Base-by-base conservation (phyloP, 2,329 filamentous ascomycete species). In the Penicillium sp. region DNA sequence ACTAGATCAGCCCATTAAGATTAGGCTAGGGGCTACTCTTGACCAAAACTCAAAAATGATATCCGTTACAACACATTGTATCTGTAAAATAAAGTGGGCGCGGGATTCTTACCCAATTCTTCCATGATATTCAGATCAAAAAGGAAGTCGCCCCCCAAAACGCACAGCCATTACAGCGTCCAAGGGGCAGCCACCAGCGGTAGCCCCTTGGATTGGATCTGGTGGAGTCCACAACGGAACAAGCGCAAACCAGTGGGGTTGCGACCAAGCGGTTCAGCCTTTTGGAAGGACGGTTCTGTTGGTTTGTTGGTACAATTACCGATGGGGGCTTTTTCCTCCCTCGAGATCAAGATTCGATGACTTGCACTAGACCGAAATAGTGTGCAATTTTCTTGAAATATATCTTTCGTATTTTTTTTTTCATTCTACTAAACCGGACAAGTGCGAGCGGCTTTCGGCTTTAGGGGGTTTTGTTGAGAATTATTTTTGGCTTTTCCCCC, bases 221-320 rank as follows among this genome's bases (percentile, higher is more conserved):
- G 47, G 47, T 50, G 56, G 57, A 56, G 57, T 55, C 62, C 63
- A 65, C 63, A 58, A 38, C 57, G 62, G 62, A 54, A 59, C 48
- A 47, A 50, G 45, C 54, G 54, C 59, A 66, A 66, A 65, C 64
- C 46, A 40, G 64, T 65, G 64, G 64, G 64, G 64, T 50, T 55
- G 16, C 31, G 9, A 46, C 45, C 15, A 11, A 41, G 29, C 25
- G 50, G 56, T 55, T 58, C 52, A 58, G 53, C 53, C 19, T 27
- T 23, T 29, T 21, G 16, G 19, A n/a, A 36, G 23, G 9, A 19
- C 25, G 46, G 27, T 39, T 36, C 31, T 11, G 11, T 44, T 13
- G 9, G 29, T 34, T 50, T 44, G 33, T 49, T 51, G 25, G 49
- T 36, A 33, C 33, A 36, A 34, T 40, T 34, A 21, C 39, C 27